Conservation (phyloP, 1,284 basidiomycete genomes). For the Garcileccinum viscosum region DNA sequence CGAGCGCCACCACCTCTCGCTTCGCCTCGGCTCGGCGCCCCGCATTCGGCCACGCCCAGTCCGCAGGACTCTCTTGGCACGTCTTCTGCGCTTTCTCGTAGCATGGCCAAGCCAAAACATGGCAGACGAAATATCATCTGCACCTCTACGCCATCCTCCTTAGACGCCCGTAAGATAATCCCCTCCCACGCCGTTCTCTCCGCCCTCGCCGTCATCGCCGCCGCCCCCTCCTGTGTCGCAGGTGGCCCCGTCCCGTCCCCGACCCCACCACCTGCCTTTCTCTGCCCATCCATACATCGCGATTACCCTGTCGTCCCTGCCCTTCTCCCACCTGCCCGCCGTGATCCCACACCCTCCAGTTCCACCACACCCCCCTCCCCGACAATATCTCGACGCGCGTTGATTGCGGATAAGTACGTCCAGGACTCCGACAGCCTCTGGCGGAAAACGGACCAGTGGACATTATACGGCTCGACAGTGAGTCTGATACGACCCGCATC, state of each 20-base stretch:
- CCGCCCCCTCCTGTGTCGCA: constrained; percentile 49
- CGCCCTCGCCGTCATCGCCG: constrained; percentile 59
- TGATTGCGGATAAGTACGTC: constrained; percentile 62
- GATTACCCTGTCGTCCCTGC: constrained; percentile 6
- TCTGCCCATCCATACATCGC: constrained; percentile 60
- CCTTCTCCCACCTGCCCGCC: constrained; percentile 3
- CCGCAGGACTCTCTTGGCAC: constrained; percentile 45
- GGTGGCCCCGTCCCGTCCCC: constrained; percentile 49
- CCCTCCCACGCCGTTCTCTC: constrained; percentile 59
- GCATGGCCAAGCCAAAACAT: constrained; percentile 45
- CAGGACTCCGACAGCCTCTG: constrained; percentile 64
- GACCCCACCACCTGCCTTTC: constrained; percentile 58
- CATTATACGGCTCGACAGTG: constrained; percentile 67
- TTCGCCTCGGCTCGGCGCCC: constrained; percentile 25
- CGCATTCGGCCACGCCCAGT: constrained; percentile 39
- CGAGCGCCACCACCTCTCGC: background rate
- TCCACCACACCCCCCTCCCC: constrained; percentile 5
- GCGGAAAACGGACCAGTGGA: constrained; percentile 62
- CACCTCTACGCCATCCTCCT: background rate
- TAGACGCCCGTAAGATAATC: background rate
- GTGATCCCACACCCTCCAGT: background rate
- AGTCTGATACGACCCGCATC: constrained; percentile 35
- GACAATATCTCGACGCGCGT: constrained; percentile 10
- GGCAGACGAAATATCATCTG: constrained; percentile 14
- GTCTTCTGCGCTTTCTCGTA: constrained; percentile 35